Conservation (phyloP, 2,329 filamentous ascomycete species). For the Chaetomiaceae sp. region DNA sequence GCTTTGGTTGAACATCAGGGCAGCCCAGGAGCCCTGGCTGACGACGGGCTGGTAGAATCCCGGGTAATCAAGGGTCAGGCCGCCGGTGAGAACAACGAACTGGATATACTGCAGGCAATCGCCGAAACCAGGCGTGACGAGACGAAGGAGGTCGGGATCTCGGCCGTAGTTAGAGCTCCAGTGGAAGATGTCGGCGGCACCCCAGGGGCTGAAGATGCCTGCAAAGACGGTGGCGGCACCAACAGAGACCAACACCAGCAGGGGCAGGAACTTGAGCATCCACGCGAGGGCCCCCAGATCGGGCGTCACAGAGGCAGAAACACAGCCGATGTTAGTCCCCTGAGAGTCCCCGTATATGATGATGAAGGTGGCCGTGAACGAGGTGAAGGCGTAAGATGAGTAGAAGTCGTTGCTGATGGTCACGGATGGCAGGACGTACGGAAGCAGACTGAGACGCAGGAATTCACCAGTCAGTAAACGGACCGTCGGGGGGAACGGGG, state of each 20-base stretch:
- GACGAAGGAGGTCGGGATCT: constrained; percentile 81
- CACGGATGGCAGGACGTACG: constrained; percentile 59
- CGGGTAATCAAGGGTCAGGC: constrained; percentile 79
- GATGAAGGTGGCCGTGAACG: constrained; percentile 66
- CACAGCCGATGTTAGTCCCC: constrained; percentile 65
- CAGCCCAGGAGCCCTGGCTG: constrained; percentile 82
- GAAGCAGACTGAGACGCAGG: constrained; percentile 20
- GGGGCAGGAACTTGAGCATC: constrained; percentile 68
- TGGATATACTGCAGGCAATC: constrained; percentile 97
- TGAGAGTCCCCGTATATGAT: constrained; percentile 67
- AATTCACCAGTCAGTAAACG: too few species aligned
- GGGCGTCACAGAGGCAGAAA: constrained; percentile 78
- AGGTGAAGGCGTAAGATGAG: constrained; percentile 81
- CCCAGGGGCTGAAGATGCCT: constrained; percentile 89
- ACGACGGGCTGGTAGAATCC: constrained; percentile 91
- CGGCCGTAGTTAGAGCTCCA: constrained; percentile 98
- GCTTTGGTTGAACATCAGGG: constrained; percentile 88
- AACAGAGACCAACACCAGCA: constrained; percentile 71
- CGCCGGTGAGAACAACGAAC: constrained; percentile 82
- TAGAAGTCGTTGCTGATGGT: constrained; percentile 66
- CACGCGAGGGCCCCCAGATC: constrained; percentile 66
- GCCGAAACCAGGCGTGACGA: constrained; percentile 93
- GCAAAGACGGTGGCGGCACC: constrained; percentile 78
- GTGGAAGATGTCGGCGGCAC: constrained; percentile 79
- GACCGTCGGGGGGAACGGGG: too few species aligned